A percentile compares a stretch with the other conserved stretches of the same genome.
Conservation (phyloP, 345 rosid species). For the Anastatica hierochuntica region DNA sequence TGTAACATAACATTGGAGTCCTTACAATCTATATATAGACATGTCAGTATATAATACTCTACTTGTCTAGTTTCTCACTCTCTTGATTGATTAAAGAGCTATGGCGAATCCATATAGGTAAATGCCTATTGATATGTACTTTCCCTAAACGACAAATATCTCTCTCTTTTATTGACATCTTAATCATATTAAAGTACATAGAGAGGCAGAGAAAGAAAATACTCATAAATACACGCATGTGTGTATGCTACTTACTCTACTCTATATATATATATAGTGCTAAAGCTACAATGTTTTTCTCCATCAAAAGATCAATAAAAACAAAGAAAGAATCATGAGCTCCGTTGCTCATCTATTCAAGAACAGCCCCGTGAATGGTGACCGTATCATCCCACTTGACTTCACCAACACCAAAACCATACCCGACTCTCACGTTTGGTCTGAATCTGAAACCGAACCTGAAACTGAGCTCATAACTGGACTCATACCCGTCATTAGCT, state of each 20-base stretch:
- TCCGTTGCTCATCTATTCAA: constrained; percentile 23
- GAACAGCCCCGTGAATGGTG: constrained; percentile 23
- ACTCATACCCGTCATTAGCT: constrained; percentile 46
- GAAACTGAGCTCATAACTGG: neutral
- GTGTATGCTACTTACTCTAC: too few species aligned
- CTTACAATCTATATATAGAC: too few species aligned
- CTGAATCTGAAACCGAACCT: neutral
- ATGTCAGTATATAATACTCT: too few species aligned
- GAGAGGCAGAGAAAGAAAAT: neutral
- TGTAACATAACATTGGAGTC: too few species aligned
- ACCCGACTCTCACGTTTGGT: constrained; percentile 22
- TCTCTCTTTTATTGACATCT: neutral
- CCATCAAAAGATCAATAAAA: neutral
- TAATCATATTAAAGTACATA: neutral
- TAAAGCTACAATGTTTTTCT: neutral
- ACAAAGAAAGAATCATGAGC: constrained; percentile 1
- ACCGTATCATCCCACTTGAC: constrained; percentile 26
- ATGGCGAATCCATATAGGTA: too few species aligned
- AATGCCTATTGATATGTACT: too few species aligned
- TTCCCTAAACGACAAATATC: neutral
- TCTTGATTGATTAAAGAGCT: too few species aligned
- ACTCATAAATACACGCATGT: neutral
- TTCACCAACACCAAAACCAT: constrained; percentile 20
- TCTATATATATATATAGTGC: constrained; percentile 5
- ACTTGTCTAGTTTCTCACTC: too few species aligned